Evolutionary conservation across 2,329 filamentous ascomycete species (phyloP).

Genomic region (Fusarium sp.): DNA sequence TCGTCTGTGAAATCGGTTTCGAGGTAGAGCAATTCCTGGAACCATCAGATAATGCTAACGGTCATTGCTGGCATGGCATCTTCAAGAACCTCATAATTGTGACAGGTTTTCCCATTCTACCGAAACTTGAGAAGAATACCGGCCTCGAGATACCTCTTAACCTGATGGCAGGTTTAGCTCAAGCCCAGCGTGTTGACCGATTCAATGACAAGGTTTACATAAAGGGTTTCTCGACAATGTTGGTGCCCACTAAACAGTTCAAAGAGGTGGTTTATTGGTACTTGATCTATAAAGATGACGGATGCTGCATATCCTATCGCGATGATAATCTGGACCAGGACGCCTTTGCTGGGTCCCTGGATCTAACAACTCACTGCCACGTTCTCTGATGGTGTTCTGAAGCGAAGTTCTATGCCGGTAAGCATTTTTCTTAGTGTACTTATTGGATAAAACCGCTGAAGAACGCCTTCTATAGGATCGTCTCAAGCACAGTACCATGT

Average conservation of each 20-base stretch:
- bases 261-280: not conserved
- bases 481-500: not conserved
- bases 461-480: not conserved
- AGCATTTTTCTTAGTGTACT: no score
- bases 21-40: fast-evolving
- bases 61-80: not conserved
- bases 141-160: not conserved
- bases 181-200: not conserved
- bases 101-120: not conserved
- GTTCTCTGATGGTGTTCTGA: not conserved
- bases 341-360: fast-evolving
- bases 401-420: not conserved
- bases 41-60: fast-evolving
- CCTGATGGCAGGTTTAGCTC: not conserved
- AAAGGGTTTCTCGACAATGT: not conserved
- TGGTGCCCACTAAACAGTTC: not conserved
- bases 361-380: not conserved
- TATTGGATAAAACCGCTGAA: no score
- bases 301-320: not conserved
- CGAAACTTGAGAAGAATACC: not conserved
- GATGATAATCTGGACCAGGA: fast-evolving
- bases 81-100: not conserved
- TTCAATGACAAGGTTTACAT: not conserved
- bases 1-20: not conserved
- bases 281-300: not conserved